Evolutionary conservation across 2,329 filamentous ascomycete genomes (phyloP), one percentile per base, ranked within the genome.

Genomic region (Talaromyces sp.): DNA sequence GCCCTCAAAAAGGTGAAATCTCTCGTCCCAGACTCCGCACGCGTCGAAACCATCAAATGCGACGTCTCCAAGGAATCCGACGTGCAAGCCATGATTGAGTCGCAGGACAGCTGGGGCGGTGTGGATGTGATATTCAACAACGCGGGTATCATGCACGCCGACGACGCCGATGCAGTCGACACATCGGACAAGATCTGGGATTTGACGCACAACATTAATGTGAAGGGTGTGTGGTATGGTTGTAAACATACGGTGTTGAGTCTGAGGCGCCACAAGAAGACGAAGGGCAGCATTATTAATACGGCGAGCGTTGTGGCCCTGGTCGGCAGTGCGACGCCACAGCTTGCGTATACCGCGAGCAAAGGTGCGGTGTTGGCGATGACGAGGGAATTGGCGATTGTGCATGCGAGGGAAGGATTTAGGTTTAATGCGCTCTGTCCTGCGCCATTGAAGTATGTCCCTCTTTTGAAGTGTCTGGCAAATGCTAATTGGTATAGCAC

Each of bases 151-250:
- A 97, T 97, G 93, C 93, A 97, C 81, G 89, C 87, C 57, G 84
- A 90, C 65, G 90, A 93, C 77, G 89, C 86, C 74, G 89, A 92
- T 77, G 92, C 93, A 58, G 82, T 96, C 76, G 86, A 90, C 76
- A 97, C 93, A 1, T 89, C 91, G 60, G 92, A 97, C 82, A 88
- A 87, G 72, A 93, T 97, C 82, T 97, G 93, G 93, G 92, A 97
- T 73, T 82, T 96, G 70, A 97, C 93, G 4, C 92, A 96, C 68
- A 89, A 87, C 77, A 96, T 97, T 83, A 97, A 97, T 79, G 93
- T 97, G 78, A 97, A 97, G 86, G 93, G 93, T 50, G 93, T 97
- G n/a, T 97, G 93, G 93, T 97, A 87, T 77, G 93, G 93, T 67
- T 90, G 88, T 85, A 97, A 97, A 85, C 92, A 97, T 78, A 92